phyloP scores from a whole-genome alignment of 805 yeast genomes.

The Monosporozyma siamensis region DNA sequence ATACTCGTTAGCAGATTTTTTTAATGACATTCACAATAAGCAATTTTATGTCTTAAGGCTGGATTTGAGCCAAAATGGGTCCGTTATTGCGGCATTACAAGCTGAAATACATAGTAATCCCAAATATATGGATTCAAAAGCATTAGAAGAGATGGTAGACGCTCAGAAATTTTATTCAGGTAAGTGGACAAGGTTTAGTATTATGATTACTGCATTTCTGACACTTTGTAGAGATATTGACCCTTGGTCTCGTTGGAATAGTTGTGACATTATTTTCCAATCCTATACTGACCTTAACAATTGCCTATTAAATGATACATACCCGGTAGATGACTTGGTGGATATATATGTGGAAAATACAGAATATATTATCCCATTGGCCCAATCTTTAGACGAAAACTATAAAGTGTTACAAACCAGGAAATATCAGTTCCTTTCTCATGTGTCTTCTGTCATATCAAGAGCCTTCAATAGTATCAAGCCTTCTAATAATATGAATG shows the following conservation, averaged over 20 bases:
- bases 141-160: conserved; percentile 14
- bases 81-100: conserved; percentile 31
- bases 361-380: conserved; percentile 30
- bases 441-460: conserved; percentile 45
- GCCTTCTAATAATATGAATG: conserved; percentile 21
- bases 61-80: conserved; percentile 26
- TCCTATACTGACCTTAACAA: conserved; percentile 39
- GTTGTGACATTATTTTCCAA: conserved; percentile 39
- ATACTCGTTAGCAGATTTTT: conserved; percentile 13
- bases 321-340: conserved; percentile 29
- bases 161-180: conserved; percentile 11
- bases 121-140: conserved; percentile 7
- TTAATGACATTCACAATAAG: conserved; percentile 13
- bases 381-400: conserved; percentile 18
- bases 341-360: conserved; percentile 21
- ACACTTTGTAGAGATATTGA: conserved; percentile 40
- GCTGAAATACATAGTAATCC: conserved; percentile 9
- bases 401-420: conserved; percentile 12
- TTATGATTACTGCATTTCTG: conserved; percentile 40
- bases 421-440: conserved; percentile 34
- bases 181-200: conserved; percentile 33
- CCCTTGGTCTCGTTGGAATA: conserved; percentile 41
- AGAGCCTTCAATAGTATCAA: conserved; percentile 54
- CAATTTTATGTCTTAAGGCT: conserved; percentile 20
- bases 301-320: conserved; percentile 33